phyloP scores from a whole-genome alignment of 2,329 filamentous ascomycete genomes.

The Sclerotinia trifoliorum region DNA sequence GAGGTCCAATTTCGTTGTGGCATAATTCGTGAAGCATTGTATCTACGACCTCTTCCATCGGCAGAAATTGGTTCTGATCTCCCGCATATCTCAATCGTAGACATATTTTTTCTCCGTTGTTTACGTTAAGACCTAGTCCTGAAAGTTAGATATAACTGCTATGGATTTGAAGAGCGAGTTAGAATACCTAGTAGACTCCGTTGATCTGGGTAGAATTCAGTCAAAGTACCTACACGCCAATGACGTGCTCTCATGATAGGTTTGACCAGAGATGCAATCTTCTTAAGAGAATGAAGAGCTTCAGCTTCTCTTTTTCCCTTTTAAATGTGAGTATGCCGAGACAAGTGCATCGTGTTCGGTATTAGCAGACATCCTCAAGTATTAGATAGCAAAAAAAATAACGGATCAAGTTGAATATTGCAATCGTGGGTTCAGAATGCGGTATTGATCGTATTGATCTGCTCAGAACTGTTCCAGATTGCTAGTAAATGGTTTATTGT shows the following conservation, averaged over 20 bases:
- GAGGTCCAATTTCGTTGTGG: conserved; percentile 83
- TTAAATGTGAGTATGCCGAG: conserved; percentile 53
- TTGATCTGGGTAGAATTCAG: conserved; percentile 81
- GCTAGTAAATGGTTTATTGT: neutral
- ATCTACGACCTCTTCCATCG: conserved; percentile 76
- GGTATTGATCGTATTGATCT: conserved; percentile 1
- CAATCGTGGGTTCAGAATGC: neutral
- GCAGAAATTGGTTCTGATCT: conserved; percentile 74
- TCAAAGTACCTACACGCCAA: conserved; percentile 76
- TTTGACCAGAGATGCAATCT: conserved; percentile 84
- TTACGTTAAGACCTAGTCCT: conserved; percentile 69
- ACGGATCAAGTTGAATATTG: neutral
- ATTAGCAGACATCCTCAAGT: conserved; percentile 7
- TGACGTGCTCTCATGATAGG: conserved; percentile 86
- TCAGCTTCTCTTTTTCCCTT: conserved; percentile 50
- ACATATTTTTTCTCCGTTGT: conserved; percentile 74
- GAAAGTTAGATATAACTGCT: neutral
- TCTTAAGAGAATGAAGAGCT: conserved; percentile 63
- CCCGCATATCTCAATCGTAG: conserved; percentile 75
- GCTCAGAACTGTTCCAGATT: neutral
- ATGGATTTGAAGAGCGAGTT: neutral
- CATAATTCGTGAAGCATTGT: conserved; percentile 93
- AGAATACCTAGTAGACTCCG: conserved; percentile 65
- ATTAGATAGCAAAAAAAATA: neutral
- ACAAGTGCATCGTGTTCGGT: conserved; percentile 47